These are phyloP conservation scores for Echria macrotheca DNA, from an alignment of 495 filamentous ascomycete genomes.

Conservation along the genomic window DNA sequence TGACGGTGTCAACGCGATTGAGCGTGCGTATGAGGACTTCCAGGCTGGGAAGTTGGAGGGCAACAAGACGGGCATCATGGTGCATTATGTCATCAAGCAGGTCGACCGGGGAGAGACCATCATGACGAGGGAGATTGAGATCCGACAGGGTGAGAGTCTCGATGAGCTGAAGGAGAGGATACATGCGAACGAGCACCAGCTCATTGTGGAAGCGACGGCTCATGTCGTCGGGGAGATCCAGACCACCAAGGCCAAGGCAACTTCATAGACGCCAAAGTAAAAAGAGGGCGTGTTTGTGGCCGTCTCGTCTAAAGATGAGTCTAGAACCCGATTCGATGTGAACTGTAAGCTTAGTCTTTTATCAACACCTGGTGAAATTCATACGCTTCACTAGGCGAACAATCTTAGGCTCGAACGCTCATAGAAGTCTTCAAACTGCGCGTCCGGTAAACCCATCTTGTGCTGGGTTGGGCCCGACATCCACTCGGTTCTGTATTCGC, in stretches of 20 bases:
- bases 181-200: slow-evolving; percentile 62
- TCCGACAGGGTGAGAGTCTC: slow-evolving; percentile 60
- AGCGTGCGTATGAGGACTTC: slow-evolving; percentile 71
- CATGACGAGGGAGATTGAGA: slow-evolving; percentile 63
- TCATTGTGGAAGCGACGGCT: slow-evolving; percentile 63
- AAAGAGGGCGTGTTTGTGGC: too few relatives aligned
- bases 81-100: slow-evolving; percentile 79
- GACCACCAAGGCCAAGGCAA: slow-evolving; percentile 18
- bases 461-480: too few relatives aligned
- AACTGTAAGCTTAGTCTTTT: too few relatives aligned
- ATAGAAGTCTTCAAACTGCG: too few relatives aligned
- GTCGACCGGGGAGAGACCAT: slow-evolving; percentile 79
- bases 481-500: too few relatives aligned
- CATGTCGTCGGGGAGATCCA: slow-evolving; percentile 43
- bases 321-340: too few relatives aligned
- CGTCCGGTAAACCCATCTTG: too few relatives aligned
- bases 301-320: too few relatives aligned
- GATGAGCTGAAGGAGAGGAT: slow-evolving; percentile 64
- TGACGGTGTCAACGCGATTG: slow-evolving; percentile 74
- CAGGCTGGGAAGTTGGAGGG: slow-evolving; percentile 61
- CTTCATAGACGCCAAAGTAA: too few relatives aligned
- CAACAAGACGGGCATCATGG: slow-evolving; percentile 81
- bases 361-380: too few relatives aligned
- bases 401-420: too few relatives aligned
- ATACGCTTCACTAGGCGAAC: too few relatives aligned